A percentile compares a stretch with the other conserved stretches of the same genome.
phyloP scores from a whole-genome alignment of 2,329 filamentous ascomycete species.

The Aaosphaeria arxii region DNA sequence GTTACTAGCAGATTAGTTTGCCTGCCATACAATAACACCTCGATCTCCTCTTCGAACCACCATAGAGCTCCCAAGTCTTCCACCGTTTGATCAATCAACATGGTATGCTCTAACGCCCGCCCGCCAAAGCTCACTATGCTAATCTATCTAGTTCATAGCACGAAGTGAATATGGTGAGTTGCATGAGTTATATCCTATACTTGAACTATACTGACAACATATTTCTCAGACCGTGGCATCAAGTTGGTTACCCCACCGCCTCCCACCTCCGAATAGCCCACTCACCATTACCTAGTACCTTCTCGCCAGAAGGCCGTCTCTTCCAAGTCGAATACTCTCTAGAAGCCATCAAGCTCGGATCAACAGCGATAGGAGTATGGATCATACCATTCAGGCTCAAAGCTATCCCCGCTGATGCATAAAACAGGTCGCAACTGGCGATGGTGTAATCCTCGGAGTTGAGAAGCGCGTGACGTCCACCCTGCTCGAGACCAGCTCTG shows the following conservation, averaged over 20 bases:
- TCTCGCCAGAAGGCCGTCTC: slow-evolving; percentile 98
- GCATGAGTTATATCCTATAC: background rate
- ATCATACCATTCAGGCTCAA: background rate
- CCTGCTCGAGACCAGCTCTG: slow-evolving; percentile 93
- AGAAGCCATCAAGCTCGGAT: slow-evolving; percentile 99
- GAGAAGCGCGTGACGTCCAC: slow-evolving; percentile 99
- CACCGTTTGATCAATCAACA: slow-evolving; percentile 14
- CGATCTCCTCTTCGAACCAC: background rate
- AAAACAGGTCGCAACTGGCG: slow-evolving; percentile 74
- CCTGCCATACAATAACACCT: no score
- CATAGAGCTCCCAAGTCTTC: background rate
- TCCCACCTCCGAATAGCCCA: slow-evolving; percentile 5
- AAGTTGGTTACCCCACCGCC: slow-evolving; percentile 61
- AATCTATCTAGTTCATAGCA: slow-evolving; percentile 76
- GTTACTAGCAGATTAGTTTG: no score
- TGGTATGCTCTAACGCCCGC: slow-evolving; percentile 26
- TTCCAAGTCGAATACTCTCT: slow-evolving; percentile 99
- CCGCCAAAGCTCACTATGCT: slow-evolving; percentile 30
- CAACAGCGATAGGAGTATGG: slow-evolving; percentile 88
- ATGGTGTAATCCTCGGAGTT: slow-evolving; percentile 93
- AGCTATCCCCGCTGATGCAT: background rate
- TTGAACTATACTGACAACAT: slow-evolving; percentile 11
- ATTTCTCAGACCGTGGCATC: slow-evolving; percentile 80
- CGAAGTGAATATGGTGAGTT: slow-evolving; percentile 97
- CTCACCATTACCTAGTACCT: slow-evolving; percentile 66